Conservation (phyloP, 148 eudicot species). For the Heliosperma pusillum region DNA sequence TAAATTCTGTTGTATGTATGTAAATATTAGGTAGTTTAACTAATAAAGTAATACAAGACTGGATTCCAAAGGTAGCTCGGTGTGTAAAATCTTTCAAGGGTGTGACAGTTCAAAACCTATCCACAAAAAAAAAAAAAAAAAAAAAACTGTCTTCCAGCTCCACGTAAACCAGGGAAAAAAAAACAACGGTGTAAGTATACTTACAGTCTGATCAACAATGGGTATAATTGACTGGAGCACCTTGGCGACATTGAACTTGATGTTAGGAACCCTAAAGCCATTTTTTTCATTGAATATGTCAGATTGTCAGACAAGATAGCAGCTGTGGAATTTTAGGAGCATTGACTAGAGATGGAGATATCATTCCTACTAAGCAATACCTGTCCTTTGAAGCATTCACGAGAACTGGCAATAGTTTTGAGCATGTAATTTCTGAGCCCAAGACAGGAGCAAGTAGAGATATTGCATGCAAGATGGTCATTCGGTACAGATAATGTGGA, state of each 20-base stretch:
- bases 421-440: conserved; percentile 92
- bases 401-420: conserved; percentile 75
- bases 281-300: conserved; percentile 6
- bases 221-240: conserved; percentile 78
- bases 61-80: too few relatives aligned
- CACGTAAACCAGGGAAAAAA: too few relatives aligned
- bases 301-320: conserved; percentile 1
- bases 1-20: neutral
- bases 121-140: too few relatives aligned
- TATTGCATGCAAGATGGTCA: conserved; percentile 81
- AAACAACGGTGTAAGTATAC: conserved; percentile 12
- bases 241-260: conserved; percentile 92
- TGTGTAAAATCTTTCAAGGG: too few relatives aligned
- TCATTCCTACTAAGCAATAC: conserved; percentile 22
- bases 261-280: conserved; percentile 69
- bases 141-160: too few relatives aligned
- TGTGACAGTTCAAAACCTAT: too few relatives aligned
- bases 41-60: too few relatives aligned
- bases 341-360: neutral
- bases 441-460: conserved; percentile 95
- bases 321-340: neutral
- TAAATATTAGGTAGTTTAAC: too few relatives aligned
- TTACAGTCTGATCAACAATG: conserved; percentile 81
- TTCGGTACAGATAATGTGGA: conserved; percentile 87
- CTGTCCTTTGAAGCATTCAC: conserved; percentile 74